Percentiles rank a stretch among this genome's conserved stretches.
Conservation (phyloP, 2,329 filamentous ascomycete species). For the Proliferodiscus dingleyae region DNA sequence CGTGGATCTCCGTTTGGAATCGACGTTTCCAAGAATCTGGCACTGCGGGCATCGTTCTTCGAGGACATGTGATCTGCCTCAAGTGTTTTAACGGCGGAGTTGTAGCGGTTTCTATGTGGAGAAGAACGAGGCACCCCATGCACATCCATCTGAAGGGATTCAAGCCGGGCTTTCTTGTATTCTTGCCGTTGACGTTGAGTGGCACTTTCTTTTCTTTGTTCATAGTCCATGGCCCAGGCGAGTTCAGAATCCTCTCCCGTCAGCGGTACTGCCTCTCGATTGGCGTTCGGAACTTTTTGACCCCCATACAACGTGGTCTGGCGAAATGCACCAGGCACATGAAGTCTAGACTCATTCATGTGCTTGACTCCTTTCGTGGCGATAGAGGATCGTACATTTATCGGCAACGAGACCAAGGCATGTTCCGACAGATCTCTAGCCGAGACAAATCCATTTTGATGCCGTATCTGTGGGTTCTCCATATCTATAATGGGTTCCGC, state of each 20-base stretch:
- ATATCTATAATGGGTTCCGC: slow-evolving; percentile 9
- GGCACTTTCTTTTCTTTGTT: slow-evolving; percentile 28
- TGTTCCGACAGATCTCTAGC: slow-evolving; percentile 18
- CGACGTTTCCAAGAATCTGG: slow-evolving; percentile 15
- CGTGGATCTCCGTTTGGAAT: slow-evolving; percentile 29
- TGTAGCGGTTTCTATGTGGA: slow-evolving; percentile 30
- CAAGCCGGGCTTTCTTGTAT: slow-evolving; percentile 13
- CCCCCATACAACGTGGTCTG: slow-evolving; percentile 16
- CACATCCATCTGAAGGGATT: slow-evolving; percentile 1
- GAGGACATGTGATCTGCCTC: slow-evolving; percentile 6
- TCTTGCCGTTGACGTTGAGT: slow-evolving; percentile 27
- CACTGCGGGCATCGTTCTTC: not conserved
- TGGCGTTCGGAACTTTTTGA: slow-evolving; percentile 1
- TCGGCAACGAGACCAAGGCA: slow-evolving; percentile 14
- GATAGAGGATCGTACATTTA: slow-evolving; percentile 1
- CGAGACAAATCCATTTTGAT: slow-evolving; percentile 23
- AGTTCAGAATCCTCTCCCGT: slow-evolving; percentile 19
- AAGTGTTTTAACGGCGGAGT: slow-evolving; percentile 24
- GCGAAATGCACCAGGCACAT: slow-evolving; percentile 5
- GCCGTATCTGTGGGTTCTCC: not conserved
- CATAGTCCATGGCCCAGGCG: slow-evolving; percentile 31
- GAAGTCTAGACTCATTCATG: slow-evolving; percentile 16
- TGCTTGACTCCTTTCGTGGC: slow-evolving; percentile 5
- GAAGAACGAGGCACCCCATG: slow-evolving; percentile 14
- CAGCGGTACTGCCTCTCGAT: not conserved